Conservation (phyloP, 352 stramenopile species). For the Globisporangium carolinianum region DNA sequence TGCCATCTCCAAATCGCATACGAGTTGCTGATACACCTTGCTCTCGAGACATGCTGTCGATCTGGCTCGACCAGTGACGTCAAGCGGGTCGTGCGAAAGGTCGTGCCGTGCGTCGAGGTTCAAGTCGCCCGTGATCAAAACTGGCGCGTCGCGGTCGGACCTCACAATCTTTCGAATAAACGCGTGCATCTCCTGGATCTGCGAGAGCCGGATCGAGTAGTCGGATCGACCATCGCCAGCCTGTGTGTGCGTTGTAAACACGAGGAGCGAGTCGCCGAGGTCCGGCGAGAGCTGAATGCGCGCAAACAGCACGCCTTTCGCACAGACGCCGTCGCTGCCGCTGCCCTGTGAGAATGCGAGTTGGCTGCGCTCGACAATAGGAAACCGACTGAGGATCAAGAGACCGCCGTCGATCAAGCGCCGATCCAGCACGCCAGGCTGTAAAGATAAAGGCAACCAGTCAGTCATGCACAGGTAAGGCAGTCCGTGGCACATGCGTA, state of each 20-base stretch:
- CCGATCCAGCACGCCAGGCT: slow-evolving; percentile 37
- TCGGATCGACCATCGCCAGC: slow-evolving; percentile 42
- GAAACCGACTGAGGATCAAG: slow-evolving; percentile 78
- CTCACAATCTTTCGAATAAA: slow-evolving; percentile 51
- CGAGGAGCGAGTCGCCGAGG: slow-evolving; percentile 58
- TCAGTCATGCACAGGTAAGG: too few species aligned
- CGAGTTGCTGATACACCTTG: slow-evolving; percentile 49
- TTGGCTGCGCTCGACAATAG: slow-evolving; percentile 65
- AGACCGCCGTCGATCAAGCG: slow-evolving; percentile 69
- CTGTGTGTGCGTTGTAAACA: slow-evolving; percentile 86
- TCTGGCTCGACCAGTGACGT: slow-evolving; percentile 6
- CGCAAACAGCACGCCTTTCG: slow-evolving; percentile 74
- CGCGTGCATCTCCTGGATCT: slow-evolving; percentile 53
- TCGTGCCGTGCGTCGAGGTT: slow-evolving; percentile 78
- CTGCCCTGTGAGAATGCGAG: slow-evolving; percentile 47
- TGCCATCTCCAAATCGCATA: slow-evolving; percentile 36
- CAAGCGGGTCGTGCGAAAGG: slow-evolving; percentile 31
- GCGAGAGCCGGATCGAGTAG: slow-evolving; percentile 45
- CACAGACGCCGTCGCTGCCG: slow-evolving; percentile 61
- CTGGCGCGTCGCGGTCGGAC: slow-evolving; percentile 39
- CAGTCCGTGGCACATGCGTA: too few species aligned
- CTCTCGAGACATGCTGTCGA: slow-evolving; percentile 51
- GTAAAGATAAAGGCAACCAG: not conserved
- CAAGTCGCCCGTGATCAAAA: slow-evolving; percentile 75
- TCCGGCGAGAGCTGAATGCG: slow-evolving; percentile 67